Percentiles rank a stretch among this genome's conserved stretches.
Conservation (phyloP, 305 asterid species). For the Ruellia speciosa region DNA sequence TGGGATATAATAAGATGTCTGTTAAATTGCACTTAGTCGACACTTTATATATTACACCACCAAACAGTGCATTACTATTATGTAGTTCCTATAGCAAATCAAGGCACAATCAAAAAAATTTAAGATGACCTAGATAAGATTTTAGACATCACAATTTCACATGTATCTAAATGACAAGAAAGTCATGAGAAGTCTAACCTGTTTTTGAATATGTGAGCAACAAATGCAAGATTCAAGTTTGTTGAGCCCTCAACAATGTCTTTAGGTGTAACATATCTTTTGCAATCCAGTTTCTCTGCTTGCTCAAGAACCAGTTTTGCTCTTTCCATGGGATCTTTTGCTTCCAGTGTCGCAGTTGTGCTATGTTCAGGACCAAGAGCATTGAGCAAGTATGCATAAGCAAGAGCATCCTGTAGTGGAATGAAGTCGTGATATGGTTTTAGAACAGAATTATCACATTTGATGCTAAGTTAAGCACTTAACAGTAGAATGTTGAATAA, state of each 20-base stretch:
- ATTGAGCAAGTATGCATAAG: constrained; percentile 83
- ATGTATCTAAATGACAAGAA: constrained; percentile 4
- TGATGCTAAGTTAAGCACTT: too few species aligned
- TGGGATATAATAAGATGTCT: too few species aligned
- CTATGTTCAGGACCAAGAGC: constrained; percentile 86
- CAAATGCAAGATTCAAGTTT: constrained; percentile 61
- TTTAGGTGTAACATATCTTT: constrained; percentile 50
- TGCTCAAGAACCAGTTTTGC: constrained; percentile 80
- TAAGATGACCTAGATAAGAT: neutral
- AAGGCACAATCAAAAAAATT: neutral
- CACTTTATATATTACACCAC: too few species aligned
- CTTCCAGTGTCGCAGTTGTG: constrained; percentile 42
- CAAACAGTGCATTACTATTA: too few species aligned
- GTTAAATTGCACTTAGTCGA: too few species aligned
- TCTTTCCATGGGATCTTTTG: constrained; percentile 70
- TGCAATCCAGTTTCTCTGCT: constrained; percentile 68
- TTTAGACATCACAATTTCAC: neutral
- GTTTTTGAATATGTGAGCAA: constrained; percentile 67
- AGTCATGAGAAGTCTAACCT: constrained; percentile 28
- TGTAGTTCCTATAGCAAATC: too few species aligned
- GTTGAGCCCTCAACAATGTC: constrained; percentile 67
- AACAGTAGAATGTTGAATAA: too few species aligned
- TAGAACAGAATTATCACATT: too few species aligned
- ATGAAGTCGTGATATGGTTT: neutral
- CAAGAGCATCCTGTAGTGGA: constrained; percentile 69